Base-by-base conservation (phyloP, 164 flowering plant species). In the Nymphaea colorata region DNA sequence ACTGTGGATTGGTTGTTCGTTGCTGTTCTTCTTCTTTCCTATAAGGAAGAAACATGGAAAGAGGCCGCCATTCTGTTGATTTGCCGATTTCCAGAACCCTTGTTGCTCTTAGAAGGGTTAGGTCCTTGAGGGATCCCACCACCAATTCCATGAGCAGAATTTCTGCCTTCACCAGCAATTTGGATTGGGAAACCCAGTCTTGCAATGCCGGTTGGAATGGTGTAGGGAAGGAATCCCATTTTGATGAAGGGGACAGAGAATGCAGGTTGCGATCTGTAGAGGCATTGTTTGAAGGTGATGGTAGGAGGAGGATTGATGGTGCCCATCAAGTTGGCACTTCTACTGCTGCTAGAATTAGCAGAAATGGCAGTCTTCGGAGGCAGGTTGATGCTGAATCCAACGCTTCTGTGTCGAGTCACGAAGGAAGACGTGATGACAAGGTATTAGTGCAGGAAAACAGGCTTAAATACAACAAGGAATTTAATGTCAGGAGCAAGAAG, bases 111-210 rank as follows among this genome's bases (percentile, higher is more conserved):
- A 79, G 93, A 74, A 85, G 96, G 71, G 97, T 91, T 71, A 81
- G 87, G 80, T 94, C 98, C 2, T 71, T 94, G 70, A 85, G 96
- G 74, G 98, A 94, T 71, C 98, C 98, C 42, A 81, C 89, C 0
- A 94, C 97, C 1, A 85, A 84, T 72, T 88, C 93, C 42, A 77
- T 85, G 81, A 84, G 86, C 80, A 94, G 87, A 67, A 82, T 85
- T 68, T 70, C 85, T 68, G 43, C 81, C 67, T 73, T 82, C 66
- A 69, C 77, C 65, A 97, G 89, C 45, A 79, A 80, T 78, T 73
- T 78, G 55, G 78, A 83, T 51, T 91, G 93, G 96, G 98, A 87
- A 71, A 82, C 85, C 4, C 79, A 81, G 79, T 83, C 89, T 16
- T 71, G 74, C 18, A 78, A 86, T 78, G 94, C 79, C 66, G 79